phyloP scores from a whole-genome alignment of 352 stramenopile genomes.

The Globisporangium spinosum region DNA sequence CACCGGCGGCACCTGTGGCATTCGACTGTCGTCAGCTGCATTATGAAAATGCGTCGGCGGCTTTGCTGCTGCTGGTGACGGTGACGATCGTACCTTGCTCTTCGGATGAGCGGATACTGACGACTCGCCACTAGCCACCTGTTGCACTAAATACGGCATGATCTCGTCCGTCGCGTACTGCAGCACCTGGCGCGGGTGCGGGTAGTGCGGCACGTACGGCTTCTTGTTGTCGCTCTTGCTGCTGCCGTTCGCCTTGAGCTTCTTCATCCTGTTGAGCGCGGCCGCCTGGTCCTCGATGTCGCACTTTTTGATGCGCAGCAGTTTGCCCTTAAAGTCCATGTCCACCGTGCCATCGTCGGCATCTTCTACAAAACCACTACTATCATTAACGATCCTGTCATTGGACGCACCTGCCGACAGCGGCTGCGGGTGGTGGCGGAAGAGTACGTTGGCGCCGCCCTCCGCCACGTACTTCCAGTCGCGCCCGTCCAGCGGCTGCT shows the following conservation, averaged over 20 bases:
- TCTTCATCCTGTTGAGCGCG: conserved; percentile 27
- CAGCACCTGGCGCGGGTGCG: conserved; percentile 59
- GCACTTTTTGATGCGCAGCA: conserved; percentile 86
- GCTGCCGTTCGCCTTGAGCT: not conserved
- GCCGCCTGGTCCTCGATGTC: conserved; percentile 32
- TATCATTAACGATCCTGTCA: not conserved
- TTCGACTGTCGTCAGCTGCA: not conserved
- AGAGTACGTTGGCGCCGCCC: conserved; percentile 82
- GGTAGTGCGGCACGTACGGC: conserved; percentile 58
- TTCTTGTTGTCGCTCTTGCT: conserved; percentile 19
- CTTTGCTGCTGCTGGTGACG: not conserved
- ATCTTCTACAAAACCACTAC: not conserved
- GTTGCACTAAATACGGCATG: conserved; percentile 58
- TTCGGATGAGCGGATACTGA: not conserved
- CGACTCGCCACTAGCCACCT: conserved; percentile 17
- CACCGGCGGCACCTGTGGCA: not conserved
- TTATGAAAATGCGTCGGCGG: not conserved
- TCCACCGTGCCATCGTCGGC: conserved; percentile 8
- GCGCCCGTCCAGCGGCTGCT: conserved; percentile 27
- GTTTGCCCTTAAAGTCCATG: conserved; percentile 55
- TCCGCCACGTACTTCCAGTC: conserved; percentile 89
- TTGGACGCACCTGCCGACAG: not conserved
- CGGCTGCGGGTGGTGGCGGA: conserved; percentile 52
- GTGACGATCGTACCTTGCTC: not conserved
- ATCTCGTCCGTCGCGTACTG: conserved; percentile 76